phyloP scores from a whole-genome alignment of 768 basidiomycete genomes.

The Calocera viscosa region DNA sequence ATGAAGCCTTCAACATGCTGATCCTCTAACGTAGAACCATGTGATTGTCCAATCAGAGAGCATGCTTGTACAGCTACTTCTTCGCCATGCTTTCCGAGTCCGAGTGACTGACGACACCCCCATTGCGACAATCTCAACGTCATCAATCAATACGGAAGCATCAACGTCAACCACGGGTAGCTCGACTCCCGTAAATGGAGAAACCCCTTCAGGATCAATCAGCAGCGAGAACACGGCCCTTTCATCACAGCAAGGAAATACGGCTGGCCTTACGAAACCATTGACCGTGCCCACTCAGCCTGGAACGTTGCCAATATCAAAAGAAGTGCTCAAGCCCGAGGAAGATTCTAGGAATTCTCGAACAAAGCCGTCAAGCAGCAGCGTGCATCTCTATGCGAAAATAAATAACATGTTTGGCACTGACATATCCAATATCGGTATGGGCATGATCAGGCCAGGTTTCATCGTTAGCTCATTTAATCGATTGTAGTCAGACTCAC shows the following conservation, averaged over 20 bases:
- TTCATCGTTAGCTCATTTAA: background rate
- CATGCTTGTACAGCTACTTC: constrained; percentile 26
- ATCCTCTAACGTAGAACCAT: constrained; percentile 14
- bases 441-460: background rate
- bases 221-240: constrained; percentile 11
- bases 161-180: background rate
- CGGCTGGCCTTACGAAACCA: background rate
- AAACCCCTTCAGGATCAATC: background rate
- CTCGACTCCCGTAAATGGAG: background rate
- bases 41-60: constrained; percentile 24
- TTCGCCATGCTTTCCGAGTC: constrained; percentile 28
- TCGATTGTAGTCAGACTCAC: constrained; percentile 16
- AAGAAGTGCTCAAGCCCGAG: constrained; percentile 10
- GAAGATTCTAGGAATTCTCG: constrained; percentile 15
- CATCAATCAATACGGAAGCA: background rate
- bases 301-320: background rate
- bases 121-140: background rate
- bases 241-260: background rate
- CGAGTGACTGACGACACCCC: constrained; percentile 25
- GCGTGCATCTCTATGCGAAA: constrained; percentile 20
- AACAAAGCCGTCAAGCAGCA: constrained; percentile 10
- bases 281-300: background rate
- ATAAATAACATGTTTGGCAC: constrained; percentile 29
- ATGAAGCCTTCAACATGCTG: background rate
- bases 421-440: constrained; percentile 26